Percentiles rank a stretch among this genome's conserved stretches.
Conservation (phyloP, 352 stramenopile genomes). For the Phytophthora sp. region DNA sequence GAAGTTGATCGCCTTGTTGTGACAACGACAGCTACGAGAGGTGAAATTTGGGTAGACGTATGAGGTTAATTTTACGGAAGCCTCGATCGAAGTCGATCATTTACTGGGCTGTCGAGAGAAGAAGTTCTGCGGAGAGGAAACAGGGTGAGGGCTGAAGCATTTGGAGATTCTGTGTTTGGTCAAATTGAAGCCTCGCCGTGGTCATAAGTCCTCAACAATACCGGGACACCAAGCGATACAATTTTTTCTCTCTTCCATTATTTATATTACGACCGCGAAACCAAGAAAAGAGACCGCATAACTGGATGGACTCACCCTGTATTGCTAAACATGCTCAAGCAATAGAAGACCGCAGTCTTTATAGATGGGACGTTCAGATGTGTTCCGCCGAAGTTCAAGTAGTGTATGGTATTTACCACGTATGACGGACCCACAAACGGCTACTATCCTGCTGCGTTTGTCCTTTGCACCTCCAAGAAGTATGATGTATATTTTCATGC, state of each 20-base stretch:
- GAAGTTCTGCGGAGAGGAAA: background rate
- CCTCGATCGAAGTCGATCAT: background rate
- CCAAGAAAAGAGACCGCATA: background rate
- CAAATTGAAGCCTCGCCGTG: background rate
- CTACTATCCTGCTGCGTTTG: background rate
- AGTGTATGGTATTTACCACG: constrained; percentile 1
- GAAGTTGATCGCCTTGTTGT: background rate
- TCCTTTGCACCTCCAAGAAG: constrained; percentile 3
- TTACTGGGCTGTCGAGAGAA: background rate
- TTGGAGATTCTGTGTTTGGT: background rate
- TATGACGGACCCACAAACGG: background rate
- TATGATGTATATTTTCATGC: constrained; percentile 5
- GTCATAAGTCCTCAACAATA: background rate
- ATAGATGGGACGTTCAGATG: constrained; percentile 6
- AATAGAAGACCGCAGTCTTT: background rate
- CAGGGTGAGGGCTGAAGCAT: background rate
- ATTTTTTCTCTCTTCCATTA: background rate
- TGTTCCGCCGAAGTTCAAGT: background rate
- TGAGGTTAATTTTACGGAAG: background rate
- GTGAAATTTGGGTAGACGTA: background rate
- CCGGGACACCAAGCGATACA: background rate
- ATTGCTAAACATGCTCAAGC: background rate
- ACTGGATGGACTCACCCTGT: background rate
- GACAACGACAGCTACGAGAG: background rate
- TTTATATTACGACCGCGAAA: background rate